Conservation (phyloP, 139 green algal species). For the Pedinophyceae sp. region DNA sequence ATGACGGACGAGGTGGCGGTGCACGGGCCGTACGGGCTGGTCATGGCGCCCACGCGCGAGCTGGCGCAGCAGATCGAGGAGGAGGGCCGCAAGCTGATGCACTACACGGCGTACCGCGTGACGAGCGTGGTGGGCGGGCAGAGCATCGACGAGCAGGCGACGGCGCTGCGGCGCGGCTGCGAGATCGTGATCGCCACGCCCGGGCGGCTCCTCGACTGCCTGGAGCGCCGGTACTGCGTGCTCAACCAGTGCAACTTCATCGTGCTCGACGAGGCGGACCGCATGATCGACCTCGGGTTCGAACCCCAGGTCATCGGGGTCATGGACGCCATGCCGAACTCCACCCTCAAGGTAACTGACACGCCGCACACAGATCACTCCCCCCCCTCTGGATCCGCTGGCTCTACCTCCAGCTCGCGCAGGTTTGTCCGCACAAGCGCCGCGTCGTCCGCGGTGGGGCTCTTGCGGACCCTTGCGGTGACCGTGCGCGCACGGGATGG, state of each 20-base stretch:
- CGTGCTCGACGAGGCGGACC: slow-evolving; percentile 95
- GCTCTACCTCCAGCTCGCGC: too few relatives aligned
- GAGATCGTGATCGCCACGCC: slow-evolving; percentile 98
- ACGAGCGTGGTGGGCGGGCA: slow-evolving; percentile 84
- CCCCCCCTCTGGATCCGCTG: too few relatives aligned
- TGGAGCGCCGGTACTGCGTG: slow-evolving; percentile 80
- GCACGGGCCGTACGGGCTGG: slow-evolving; percentile 78
- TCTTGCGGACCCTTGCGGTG: too few relatives aligned
- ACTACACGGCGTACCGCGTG: slow-evolving; percentile 53
- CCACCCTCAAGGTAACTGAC: slow-evolving; percentile 82
- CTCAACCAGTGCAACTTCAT: slow-evolving; percentile 99
- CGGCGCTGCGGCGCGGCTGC: slow-evolving; percentile 36
- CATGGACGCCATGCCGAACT: slow-evolving; percentile 80
- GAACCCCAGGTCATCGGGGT: slow-evolving; percentile 70
- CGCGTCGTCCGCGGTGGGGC: too few relatives aligned
- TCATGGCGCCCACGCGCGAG: slow-evolving; percentile 91
- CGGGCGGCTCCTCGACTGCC: slow-evolving; percentile 85
- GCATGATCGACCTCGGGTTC: slow-evolving; percentile 99
- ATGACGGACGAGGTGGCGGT: slow-evolving; percentile 76
- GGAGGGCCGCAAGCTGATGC: slow-evolving; percentile 62
- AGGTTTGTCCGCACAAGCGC: too few relatives aligned
- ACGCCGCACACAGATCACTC: too few relatives aligned
- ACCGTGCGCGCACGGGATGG: too few relatives aligned
- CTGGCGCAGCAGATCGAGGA: slow-evolving; percentile 75
- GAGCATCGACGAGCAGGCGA: slow-evolving; percentile 89